A percentile compares a stretch with the other conserved stretches of the same genome.
Conservation (phyloP, 768 basidiomycete species). For the Coprinopsis cinerea region DNA sequence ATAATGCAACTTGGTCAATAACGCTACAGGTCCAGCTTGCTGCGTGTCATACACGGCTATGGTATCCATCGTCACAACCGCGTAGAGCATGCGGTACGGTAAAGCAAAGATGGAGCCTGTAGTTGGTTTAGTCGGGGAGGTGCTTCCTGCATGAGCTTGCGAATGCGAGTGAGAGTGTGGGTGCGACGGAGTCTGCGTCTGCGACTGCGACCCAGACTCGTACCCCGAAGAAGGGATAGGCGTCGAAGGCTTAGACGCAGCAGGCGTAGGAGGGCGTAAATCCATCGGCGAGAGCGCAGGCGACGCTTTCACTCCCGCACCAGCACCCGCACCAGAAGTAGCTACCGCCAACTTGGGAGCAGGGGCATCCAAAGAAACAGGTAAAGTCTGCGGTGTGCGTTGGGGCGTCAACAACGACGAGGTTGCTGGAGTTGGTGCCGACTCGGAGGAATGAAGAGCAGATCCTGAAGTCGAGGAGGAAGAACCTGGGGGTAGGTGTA, state of each 20-base stretch:
- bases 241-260: conserved; percentile 48
- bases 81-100: conserved; percentile 91
- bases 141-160: background rate
- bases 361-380: conserved; percentile 39
- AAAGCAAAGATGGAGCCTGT: conserved; percentile 77
- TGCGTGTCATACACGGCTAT: conserved; percentile 96
- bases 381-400: conserved; percentile 23
- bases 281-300: conserved; percentile 54
- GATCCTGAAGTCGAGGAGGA: background rate
- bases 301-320: conserved; percentile 30
- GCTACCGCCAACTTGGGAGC: conserved; percentile 37
- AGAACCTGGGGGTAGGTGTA: background rate
- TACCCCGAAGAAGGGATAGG: conserved; percentile 32
- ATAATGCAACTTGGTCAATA: conserved; percentile 93
- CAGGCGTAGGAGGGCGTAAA: conserved; percentile 56
- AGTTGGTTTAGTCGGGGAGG: conserved; percentile 12
- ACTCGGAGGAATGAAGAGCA: background rate
- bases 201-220: conserved; percentile 10
- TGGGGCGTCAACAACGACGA: conserved; percentile 26
- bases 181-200: conserved; percentile 12
- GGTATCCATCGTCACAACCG: conserved; percentile 95
- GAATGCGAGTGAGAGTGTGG: no score
- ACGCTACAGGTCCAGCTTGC: conserved; percentile 84
- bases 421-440: conserved; percentile 1
- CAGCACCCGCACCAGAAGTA: conserved; percentile 13